These are phyloP conservation scores for Gossypium bickii DNA, from an alignment of 345 rosid genomes.

Conservation along the genomic window DNA sequence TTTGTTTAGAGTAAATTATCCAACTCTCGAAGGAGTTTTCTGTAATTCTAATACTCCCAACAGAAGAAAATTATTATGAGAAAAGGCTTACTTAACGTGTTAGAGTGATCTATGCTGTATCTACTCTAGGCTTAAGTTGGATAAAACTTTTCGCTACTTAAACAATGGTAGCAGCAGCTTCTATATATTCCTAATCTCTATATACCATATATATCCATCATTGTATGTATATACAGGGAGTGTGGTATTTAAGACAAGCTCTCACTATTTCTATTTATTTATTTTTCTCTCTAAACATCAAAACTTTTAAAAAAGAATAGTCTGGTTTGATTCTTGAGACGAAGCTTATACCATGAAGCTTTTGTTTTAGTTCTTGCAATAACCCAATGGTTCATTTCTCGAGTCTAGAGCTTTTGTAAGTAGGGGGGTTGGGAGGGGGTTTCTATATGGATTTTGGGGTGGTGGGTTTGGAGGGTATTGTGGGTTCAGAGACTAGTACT, in stretches of 20 bases:
- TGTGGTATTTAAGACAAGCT: neutral
- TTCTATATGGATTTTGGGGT: slow-evolving; percentile 51
- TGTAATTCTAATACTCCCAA: neutral
- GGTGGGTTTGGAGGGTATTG: slow-evolving; percentile 41
- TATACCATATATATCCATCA: no score
- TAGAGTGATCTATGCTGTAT: neutral
- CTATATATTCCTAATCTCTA: neutral
- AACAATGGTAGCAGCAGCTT: neutral
- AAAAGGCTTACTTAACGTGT: neutral
- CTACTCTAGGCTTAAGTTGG: neutral
- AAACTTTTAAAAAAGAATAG: slow-evolving; percentile 5
- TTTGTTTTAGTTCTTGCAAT: slow-evolving; percentile 8
- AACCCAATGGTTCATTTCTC: slow-evolving; percentile 16
- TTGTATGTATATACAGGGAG: neutral
- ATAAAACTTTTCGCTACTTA: neutral
- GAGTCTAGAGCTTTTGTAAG: slow-evolving; percentile 18
- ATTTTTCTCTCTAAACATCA: slow-evolving; percentile 19
- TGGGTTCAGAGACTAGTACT: slow-evolving; percentile 30
- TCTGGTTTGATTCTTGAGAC: slow-evolving; percentile 22
- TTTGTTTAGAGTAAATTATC: neutral
- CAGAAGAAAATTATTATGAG: neutral
- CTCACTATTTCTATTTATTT: slow-evolving; percentile 33
- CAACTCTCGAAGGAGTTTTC: neutral
- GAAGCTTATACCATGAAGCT: slow-evolving; percentile 9
- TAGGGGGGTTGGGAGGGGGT: neutral